Base-by-base conservation (phyloP, 2,329 filamentous ascomycete species). In the Davidsoniella eucalypti region DNA sequence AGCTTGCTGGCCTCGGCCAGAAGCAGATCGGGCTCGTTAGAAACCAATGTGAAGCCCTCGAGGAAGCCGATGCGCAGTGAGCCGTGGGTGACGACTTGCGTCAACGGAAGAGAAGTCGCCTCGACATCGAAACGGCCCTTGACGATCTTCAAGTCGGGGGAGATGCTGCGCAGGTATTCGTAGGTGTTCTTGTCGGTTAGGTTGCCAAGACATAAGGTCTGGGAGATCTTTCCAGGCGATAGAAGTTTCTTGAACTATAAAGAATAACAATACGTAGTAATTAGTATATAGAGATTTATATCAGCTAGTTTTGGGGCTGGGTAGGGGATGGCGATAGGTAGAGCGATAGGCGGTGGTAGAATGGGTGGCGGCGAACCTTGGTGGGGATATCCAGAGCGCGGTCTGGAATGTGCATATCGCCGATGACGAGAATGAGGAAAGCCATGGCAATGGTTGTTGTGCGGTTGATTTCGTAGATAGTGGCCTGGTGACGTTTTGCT, bases 321-420 rank as follows among this genome's bases (percentile, higher is more conserved):
- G 18, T 33, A 33, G 12, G 14, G 36, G 39, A 18, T 10, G 40
- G 17, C 37, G 3, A 48, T 7, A 25, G 17, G 9, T 23, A 17
- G 23, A 21, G 17, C 21, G 12, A 10, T 12, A 18, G 43, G 16
- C 2, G n/a, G 39, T 16, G 33, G 18, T 25, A 7, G 42, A 25
- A n/a, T 52, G 39, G 21, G 49, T 43, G 50, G 36, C 33, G 48
- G 38, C 56, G 57, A 72, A 87, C 87, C 80, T 94, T 94, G 65
- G 82, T 74, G 53, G 87, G 87, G 60, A 94, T 88, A 65, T 94
- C 87, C 56, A 92, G 80, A 59, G 87, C 87, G 64, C 87, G 76
- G 67, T 94, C 87, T 59, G 87, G 87, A 67, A 94, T 94, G 70
- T 94, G 87, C 50, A 94, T 78, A 69, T 94, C 87, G 64, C 87